Percentiles rank a stretch among this genome's conserved stretches.
Evolutionary conservation across 2,329 filamentous ascomycete genomes (phyloP).

Genomic region (Pseudogymnoascus sp.): DNA sequence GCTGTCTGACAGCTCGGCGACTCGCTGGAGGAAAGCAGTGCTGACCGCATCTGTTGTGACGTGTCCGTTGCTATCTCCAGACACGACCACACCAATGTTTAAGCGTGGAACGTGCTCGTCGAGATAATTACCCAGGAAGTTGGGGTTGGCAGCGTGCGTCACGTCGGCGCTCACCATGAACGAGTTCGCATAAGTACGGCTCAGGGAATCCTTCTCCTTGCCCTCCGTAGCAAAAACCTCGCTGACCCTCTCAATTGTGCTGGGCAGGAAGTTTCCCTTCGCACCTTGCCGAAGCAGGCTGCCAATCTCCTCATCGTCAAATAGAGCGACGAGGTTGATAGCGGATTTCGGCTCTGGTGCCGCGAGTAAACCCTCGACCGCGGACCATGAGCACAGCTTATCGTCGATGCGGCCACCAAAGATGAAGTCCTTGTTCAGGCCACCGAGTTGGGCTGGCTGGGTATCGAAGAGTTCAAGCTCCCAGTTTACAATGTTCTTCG

Average conservation of each 20-base stretch:
- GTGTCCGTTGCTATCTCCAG: slow-evolving; percentile 81
- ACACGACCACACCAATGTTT: slow-evolving; percentile 78
- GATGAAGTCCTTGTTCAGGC: slow-evolving; percentile 87
- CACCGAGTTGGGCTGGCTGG: slow-evolving; percentile 76
- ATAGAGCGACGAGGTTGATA: slow-evolving; percentile 87
- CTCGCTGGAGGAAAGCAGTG: slow-evolving; percentile 68
- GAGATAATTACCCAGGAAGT: slow-evolving; percentile 80
- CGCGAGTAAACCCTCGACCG: slow-evolving; percentile 71
- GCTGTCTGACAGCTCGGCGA: slow-evolving; percentile 66
- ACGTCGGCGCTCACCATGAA: slow-evolving; percentile 93
- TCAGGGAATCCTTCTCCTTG: slow-evolving; percentile 36
- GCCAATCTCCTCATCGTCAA: slow-evolving; percentile 96
- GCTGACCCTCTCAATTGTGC: slow-evolving; percentile 71
- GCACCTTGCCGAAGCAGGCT: slow-evolving; percentile 86
- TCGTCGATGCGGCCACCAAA: slow-evolving; percentile 94
- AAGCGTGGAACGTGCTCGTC: slow-evolving; percentile 78
- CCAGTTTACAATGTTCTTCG: slow-evolving; percentile 81
- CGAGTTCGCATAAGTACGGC: slow-evolving; percentile 81
- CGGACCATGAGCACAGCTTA: slow-evolving; percentile 93
- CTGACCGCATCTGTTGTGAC: slow-evolving; percentile 93
- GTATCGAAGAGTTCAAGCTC: slow-evolving; percentile 92
- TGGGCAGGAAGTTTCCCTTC: slow-evolving; percentile 77
- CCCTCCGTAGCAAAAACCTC: slow-evolving; percentile 51
- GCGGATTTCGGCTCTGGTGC: slow-evolving; percentile 51
- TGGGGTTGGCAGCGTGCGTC: slow-evolving; percentile 88